Evolutionary conservation across 2,329 filamentous ascomycete genomes (phyloP).

Genomic region (Colletotrichum liriopes): DNA sequence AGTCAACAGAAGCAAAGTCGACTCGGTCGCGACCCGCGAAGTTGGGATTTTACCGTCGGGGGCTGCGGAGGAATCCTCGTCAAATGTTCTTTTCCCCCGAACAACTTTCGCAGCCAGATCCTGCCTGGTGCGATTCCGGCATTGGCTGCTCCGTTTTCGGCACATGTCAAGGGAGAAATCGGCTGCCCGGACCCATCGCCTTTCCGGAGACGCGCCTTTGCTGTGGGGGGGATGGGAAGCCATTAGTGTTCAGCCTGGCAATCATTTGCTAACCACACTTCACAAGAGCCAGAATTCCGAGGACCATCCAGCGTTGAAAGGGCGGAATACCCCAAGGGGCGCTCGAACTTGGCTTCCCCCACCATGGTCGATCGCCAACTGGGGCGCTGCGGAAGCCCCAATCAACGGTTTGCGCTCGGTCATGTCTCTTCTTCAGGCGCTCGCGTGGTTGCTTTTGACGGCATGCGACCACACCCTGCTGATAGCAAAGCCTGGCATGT

Average conservation of each 20-base stretch:
- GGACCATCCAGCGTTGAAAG: conserved; percentile 17
- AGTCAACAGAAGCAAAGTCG: conserved; percentile 1
- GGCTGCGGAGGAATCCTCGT: not conserved
- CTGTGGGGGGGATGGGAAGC: conserved; percentile 26
- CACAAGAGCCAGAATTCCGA: conserved; percentile 21
- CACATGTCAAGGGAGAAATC: conserved; percentile 35
- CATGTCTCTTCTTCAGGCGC: conserved; percentile 3
- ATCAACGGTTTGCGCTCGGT: conserved; percentile 21
- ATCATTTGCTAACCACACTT: conserved; percentile 31
- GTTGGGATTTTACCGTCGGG: not conserved
- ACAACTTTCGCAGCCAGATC: not conserved
- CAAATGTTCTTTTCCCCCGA: not conserved
- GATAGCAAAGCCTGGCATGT: not conserved
- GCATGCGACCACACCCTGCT: not conserved
- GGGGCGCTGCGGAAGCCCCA: conserved; percentile 25
- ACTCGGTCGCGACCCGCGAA: not conserved
- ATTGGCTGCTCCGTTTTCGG: conserved; percentile 39
- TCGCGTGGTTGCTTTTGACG: conserved; percentile 1
- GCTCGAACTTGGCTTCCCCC: conserved; percentile 36
- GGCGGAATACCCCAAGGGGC: conserved; percentile 6
- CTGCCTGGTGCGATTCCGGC: conserved; percentile 14
- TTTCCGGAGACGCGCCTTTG: conserved; percentile 27
- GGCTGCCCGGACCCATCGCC: conserved; percentile 28
- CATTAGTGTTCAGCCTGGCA: conserved; percentile 34
- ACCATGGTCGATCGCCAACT: conserved; percentile 25